Evolutionary conservation across 345 rosid genomes (phyloP).

Genomic region (Eucalyptus pauciflora): DNA sequence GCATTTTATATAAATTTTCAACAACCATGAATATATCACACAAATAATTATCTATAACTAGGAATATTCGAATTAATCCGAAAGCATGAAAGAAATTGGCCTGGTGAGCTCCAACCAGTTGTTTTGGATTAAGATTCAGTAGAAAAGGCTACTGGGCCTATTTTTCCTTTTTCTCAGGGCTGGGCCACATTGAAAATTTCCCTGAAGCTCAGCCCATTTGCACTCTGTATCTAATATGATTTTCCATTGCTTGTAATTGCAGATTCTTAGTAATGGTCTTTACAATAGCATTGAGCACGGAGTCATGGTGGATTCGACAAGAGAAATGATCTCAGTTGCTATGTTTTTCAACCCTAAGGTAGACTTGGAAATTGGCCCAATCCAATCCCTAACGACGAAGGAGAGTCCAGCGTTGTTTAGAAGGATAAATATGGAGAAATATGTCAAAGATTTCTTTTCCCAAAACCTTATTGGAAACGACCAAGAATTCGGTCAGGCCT

Average conservation of each 20-base stretch:
- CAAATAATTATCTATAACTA: background rate
- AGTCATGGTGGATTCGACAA: background rate
- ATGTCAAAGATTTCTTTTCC: background rate
- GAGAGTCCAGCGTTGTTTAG: too few relatives aligned
- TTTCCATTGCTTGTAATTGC: background rate
- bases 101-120: background rate
- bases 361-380: slow-evolving; percentile 3
- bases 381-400: background rate
- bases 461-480: background rate
- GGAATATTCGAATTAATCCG: background rate
- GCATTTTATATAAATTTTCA: background rate
- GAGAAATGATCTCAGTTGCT: background rate
- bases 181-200: background rate
- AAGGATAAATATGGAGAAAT: background rate
- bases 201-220: background rate
- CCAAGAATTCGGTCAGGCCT: background rate
- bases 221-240: background rate
- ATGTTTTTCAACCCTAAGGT: slow-evolving; percentile 1
- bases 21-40: background rate
- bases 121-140: background rate
- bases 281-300: slow-evolving; percentile 5
- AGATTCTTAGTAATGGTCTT: slow-evolving; percentile 6
- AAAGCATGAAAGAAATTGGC: background rate
- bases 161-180: background rate
- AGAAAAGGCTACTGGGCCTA: background rate